Percentiles rank a stretch among this genome's conserved stretches.
Conservation (phyloP, 108 stramenopile genomes). For the Stephanodiscus triporus region DNA sequence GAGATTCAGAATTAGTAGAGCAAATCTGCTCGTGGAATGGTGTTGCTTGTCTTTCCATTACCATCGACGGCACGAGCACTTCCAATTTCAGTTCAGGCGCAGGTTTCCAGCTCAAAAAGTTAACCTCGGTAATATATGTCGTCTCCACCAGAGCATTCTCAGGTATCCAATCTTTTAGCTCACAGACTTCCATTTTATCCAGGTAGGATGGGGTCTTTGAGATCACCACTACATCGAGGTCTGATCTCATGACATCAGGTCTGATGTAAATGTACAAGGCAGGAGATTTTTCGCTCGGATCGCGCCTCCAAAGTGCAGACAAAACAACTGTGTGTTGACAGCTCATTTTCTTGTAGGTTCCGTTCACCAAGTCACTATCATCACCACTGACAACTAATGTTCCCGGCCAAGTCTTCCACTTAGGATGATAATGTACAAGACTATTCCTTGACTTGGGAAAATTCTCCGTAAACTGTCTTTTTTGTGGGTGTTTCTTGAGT, state of each 20-base stretch:
- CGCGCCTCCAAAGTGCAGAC: conserved; percentile 47
- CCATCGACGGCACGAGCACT: conserved; percentile 38
- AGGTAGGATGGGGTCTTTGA: conserved; percentile 38
- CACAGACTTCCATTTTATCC: conserved; percentile 42
- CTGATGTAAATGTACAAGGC: conserved; percentile 41
- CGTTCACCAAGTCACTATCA: conserved; percentile 32
- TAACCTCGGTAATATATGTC: conserved; percentile 35
- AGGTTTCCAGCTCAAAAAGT: conserved; percentile 39
- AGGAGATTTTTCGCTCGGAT: conserved; percentile 15
- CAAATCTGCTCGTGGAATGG: conserved; percentile 37
- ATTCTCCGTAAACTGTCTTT: conserved; percentile 23
- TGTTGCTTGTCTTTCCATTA: conserved; percentile 13
- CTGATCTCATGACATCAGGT: conserved; percentile 46
- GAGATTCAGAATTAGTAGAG: conserved; percentile 4
- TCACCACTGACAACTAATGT: conserved; percentile 35
- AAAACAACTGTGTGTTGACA: conserved; percentile 41
- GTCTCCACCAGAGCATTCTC: conserved; percentile 40
- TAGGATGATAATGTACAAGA: conserved; percentile 41
- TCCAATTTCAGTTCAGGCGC: conserved; percentile 34
- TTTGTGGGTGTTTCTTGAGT: conserved; percentile 31
- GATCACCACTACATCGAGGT: conserved; percentile 47
- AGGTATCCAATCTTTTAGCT: conserved; percentile 48
- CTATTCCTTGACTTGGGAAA: conserved; percentile 45
- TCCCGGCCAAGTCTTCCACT: conserved; percentile 52
- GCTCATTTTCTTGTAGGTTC: conserved; percentile 42